Evolutionary conservation across 768 basidiomycete species (phyloP), one percentile per base, ranked within the genome.

Genomic region (Suillus ampliporus): DNA sequence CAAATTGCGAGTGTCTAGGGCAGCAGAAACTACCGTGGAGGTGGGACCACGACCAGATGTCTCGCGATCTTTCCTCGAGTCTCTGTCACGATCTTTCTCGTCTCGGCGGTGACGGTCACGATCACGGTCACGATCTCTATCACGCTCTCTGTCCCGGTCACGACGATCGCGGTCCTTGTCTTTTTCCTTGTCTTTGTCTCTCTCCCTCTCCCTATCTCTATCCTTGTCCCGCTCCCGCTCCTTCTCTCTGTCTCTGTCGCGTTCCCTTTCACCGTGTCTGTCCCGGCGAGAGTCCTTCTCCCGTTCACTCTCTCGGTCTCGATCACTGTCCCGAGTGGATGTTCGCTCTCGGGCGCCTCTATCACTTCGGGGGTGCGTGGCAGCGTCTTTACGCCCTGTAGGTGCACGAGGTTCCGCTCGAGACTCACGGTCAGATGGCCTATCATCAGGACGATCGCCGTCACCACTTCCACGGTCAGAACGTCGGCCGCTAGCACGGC

Each of bases 401-500:
- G 76, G 62, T 82, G 57, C 79, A 43, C 83, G 80, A 54, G 70
- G 65, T 19, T 88, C 87, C 63, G 80, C 72, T 37, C 77, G 73
- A 53, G 57, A 70, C 17, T 88, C 87, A 44, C 84, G 79, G 51
- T 91, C 89, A 11, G 71, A 58, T 38, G 83, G 78, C 65, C 82
- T 80, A 35, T 89, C 88, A 31, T 89, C 86, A 15, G 58, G 69
- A 65, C 74, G 79, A 31, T 82, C 79, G 40, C 71, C 78, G 19
- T 85, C 84, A 17, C 76, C 77, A 58, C 72, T 69, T 46, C 76
- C 79, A 57, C 86, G 83, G 65, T 86, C 87, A 44, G 83, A 80
- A 9, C 87, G 82, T 56, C 88, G 86, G 44, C 87, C 88, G 69
- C 91, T 92, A 4, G 83, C 79, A 38, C 90, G 87, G 67, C 91